These are phyloP conservation scores for Rhodotorula kratochvilovae DNA, from an alignment of 768 basidiomycete genomes.

Conservation along the genomic window DNA sequence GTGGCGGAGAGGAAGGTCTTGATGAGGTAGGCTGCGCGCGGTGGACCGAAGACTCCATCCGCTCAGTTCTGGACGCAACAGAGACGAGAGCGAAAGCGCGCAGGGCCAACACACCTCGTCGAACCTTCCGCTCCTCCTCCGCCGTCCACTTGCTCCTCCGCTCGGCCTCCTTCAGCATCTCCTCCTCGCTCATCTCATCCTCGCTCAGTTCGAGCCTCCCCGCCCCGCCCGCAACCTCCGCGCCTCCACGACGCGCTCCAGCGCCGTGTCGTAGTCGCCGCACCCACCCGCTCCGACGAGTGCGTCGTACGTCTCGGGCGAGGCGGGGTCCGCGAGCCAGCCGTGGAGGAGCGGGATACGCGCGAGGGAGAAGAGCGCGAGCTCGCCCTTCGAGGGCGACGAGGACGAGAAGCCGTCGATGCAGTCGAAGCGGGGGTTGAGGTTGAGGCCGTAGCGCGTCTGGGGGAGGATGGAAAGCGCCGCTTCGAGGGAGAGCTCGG, in stretches of 20 bases:
- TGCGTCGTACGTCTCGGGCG: slow-evolving; percentile 40
- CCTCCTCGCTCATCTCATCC: slow-evolving; percentile 33
- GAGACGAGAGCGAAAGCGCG: too few relatives aligned
- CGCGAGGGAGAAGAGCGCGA: slow-evolving; percentile 77
- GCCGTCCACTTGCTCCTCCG: slow-evolving; percentile 50
- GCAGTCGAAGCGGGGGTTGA: slow-evolving; percentile 73
- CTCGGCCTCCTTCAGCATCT: slow-evolving; percentile 19
- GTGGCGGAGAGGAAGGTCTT: slow-evolving; percentile 61
- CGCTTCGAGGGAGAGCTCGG: slow-evolving; percentile 39
- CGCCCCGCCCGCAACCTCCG: slow-evolving; percentile 58
- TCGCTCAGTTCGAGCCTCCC: slow-evolving; percentile 49
- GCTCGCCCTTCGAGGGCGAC: slow-evolving; percentile 58
- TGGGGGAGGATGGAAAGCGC: slow-evolving; percentile 71
- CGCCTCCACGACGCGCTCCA: slow-evolving; percentile 69
- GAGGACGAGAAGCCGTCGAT: slow-evolving; percentile 47
- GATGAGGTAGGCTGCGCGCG: slow-evolving; percentile 60
- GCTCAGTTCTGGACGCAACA: not conserved
- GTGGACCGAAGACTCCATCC: too few relatives aligned
- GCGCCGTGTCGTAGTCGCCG: slow-evolving; percentile 68
- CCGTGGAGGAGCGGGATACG: slow-evolving; percentile 80
- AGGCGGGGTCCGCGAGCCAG: slow-evolving; percentile 55
- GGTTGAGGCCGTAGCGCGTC: slow-evolving; percentile 80
- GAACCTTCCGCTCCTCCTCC: slow-evolving; percentile 61
- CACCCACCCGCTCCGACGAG: slow-evolving; percentile 24
- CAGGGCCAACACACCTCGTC: slow-evolving; percentile 57